phyloP scores from a whole-genome alignment of 2,329 filamentous ascomycete genomes.

The Nannizziopsis barbatae region DNA sequence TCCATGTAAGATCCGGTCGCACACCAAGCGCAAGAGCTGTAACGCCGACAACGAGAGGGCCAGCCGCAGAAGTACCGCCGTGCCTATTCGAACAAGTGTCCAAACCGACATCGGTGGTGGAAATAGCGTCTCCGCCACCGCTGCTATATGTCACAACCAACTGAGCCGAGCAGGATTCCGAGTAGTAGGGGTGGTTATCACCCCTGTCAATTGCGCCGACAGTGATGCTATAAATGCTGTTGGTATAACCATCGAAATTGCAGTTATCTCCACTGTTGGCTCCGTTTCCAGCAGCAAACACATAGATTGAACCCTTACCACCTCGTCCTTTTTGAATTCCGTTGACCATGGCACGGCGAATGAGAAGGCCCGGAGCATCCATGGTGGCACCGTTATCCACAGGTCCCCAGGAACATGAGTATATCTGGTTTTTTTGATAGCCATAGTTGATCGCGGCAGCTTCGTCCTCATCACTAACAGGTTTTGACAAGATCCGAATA shows the following conservation, averaged over 20 bases:
- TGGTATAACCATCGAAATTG: conserved; percentile 98
- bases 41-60: conserved; percentile 82
- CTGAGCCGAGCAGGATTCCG: conserved; percentile 89
- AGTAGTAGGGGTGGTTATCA: conserved; percentile 88
- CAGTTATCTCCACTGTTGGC: conserved; percentile 83
- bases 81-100: conserved; percentile 72
- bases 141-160: conserved; percentile 95
- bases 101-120: conserved; percentile 86
- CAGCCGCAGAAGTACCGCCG: conserved; percentile 89
- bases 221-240: conserved; percentile 97
- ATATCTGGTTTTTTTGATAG: conserved; percentile 85
- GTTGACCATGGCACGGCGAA: conserved; percentile 81
- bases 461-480: conserved; percentile 87
- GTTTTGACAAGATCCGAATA: conserved; percentile 80
- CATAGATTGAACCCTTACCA: conserved; percentile 80
- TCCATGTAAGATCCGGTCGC: conserved; percentile 80
- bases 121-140: conserved; percentile 76
- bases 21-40: conserved; percentile 78
- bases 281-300: conserved; percentile 94
- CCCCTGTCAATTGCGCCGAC: conserved; percentile 84
- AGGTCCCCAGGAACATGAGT: conserved; percentile 97
- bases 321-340: conserved; percentile 77
- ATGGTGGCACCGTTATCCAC: conserved; percentile 87
- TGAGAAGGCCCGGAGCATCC: conserved; percentile 83
- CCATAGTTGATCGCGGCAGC: conserved; percentile 86